Conservation (phyloP, 2,329 filamentous ascomycete species). For the Pseudocercospora ulei region DNA sequence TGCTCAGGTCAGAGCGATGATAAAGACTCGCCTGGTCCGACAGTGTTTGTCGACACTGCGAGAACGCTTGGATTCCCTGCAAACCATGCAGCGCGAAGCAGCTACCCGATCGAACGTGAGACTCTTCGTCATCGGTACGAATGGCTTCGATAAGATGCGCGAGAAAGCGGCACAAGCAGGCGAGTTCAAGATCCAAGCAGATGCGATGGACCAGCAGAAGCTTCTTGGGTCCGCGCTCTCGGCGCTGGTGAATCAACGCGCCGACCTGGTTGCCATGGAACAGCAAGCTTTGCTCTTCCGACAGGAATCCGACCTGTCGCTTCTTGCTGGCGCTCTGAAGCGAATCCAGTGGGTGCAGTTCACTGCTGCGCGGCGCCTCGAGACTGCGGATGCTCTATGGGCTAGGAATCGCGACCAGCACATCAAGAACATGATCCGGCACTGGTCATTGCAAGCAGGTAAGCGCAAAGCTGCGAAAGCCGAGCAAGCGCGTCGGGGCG, state of each 20-base stretch:
- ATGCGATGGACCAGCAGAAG: conserved; percentile 25
- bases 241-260: conserved; percentile 25
- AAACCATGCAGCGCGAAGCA: conserved; percentile 37
- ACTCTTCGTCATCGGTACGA: conserved; percentile 28
- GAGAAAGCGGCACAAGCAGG: conserved; percentile 22
- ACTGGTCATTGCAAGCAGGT: conserved; percentile 45
- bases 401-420: conserved; percentile 49
- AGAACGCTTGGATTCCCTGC: conserved; percentile 30
- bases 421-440: conserved; percentile 46
- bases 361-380: conserved; percentile 43
- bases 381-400: conserved; percentile 47
- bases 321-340: conserved; percentile 44
- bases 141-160: conserved; percentile 36
- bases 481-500: conserved; percentile 18
- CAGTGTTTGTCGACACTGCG: conserved; percentile 37
- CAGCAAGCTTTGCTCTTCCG: conserved; percentile 41
- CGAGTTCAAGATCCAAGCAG: conserved; percentile 32
- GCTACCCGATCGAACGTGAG: conserved; percentile 33
- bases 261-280: conserved; percentile 29
- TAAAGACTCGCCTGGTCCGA: conserved; percentile 48
- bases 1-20: conserved; percentile 43
- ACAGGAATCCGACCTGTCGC: conserved; percentile 41
- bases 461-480: conserved; percentile 22
- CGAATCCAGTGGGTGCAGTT: conserved; percentile 52
- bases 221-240: conserved; percentile 33